Conservation (phyloP, 257 asterid genomes). For the Petunia axillaris region DNA sequence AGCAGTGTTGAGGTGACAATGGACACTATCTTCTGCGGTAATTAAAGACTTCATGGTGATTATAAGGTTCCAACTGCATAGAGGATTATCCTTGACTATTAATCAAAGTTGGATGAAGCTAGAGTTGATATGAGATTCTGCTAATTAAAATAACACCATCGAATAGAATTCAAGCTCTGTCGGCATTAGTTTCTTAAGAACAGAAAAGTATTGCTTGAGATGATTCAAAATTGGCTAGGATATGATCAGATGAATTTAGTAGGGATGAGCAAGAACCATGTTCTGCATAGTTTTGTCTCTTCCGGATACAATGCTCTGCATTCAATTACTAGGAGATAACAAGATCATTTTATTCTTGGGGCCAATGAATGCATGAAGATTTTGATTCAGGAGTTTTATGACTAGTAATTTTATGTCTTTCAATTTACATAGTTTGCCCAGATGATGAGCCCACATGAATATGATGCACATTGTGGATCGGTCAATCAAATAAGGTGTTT, state of each 20-base stretch:
- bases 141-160: neutral
- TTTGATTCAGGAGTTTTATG: neutral
- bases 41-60: neutral
- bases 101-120: neutral
- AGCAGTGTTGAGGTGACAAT: neutral
- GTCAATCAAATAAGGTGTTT: neutral
- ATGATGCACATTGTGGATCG: neutral
- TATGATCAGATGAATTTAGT: neutral
- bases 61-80: neutral
- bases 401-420: neutral
- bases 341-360: neutral
- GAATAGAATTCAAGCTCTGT: neutral
- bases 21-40: neutral
- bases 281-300: neutral
- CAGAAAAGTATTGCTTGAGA: neutral
- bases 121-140: neutral
- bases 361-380: neutral
- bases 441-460: neutral
- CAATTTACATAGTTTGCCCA: neutral
- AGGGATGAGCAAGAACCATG: neutral
- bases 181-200: neutral
- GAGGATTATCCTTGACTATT: neutral
- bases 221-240: neutral
- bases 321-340: neutral
- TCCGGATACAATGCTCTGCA: neutral